phyloP scores from a whole-genome alignment of 345 rosid species.

The Gossypium sturtianum region DNA sequence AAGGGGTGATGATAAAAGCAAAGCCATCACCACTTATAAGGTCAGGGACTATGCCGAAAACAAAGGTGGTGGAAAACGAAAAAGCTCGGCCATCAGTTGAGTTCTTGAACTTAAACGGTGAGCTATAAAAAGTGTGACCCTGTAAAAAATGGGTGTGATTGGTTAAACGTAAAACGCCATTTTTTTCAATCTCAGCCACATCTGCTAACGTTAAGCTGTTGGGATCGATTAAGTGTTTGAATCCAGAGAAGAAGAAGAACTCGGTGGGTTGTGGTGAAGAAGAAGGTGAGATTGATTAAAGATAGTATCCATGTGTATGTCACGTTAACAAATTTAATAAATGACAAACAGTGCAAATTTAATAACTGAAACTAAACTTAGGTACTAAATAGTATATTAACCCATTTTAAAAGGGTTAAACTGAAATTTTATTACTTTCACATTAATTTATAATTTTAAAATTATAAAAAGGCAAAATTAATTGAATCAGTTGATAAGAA shows the following conservation, averaged over 20 bases:
- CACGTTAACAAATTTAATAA: no score
- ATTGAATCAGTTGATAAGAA: no score
- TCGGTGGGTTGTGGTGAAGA: conserved; percentile 22
- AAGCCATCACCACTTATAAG: conserved; percentile 70
- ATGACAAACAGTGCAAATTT: no score
- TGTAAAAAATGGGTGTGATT: conserved; percentile 37
- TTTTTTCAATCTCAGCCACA: conserved; percentile 38
- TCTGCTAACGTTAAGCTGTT: conserved; percentile 46
- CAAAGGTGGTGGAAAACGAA: conserved; percentile 80
- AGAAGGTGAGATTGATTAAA: neutral
- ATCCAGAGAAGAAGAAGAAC: conserved; percentile 46
- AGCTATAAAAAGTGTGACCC: conserved; percentile 70
- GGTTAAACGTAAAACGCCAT: conserved; percentile 62
- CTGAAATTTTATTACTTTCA: no score
- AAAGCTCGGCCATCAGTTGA: conserved; percentile 31
- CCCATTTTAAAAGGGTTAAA: no score
- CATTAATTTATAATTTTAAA: no score
- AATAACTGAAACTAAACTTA: no score
- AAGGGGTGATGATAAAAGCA: conserved; percentile 64
- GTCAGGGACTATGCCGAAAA: conserved; percentile 58
- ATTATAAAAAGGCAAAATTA: no score
- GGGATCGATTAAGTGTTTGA: conserved; percentile 18
- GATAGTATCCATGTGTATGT: no score
- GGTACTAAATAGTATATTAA: no score
- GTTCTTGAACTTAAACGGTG: conserved; percentile 55